Percentiles rank a stretch among this genome's conserved stretches.
Conservation (phyloP, 768 basidiomycete genomes). For the Suillus spraguei region DNA sequence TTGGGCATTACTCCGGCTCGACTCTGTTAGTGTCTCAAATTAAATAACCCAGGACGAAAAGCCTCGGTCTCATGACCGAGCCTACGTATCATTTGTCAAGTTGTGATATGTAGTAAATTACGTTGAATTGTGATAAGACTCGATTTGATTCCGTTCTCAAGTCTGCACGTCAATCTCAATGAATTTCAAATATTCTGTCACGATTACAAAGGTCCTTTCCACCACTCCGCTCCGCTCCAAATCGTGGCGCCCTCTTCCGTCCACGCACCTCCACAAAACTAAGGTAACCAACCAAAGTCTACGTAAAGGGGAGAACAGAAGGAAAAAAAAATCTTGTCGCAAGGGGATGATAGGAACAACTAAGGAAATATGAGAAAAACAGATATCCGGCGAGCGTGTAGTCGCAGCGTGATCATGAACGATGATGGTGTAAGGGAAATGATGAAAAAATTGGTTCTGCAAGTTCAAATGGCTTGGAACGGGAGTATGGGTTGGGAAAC, state of each 20-base stretch:
- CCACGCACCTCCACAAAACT: conserved; percentile 56
- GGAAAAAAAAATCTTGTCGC: conserved; percentile 49
- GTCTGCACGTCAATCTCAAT: no score
- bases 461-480: conserved; percentile 26
- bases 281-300: conserved; percentile 23
- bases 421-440: conserved; percentile 15
- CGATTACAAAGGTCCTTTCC: conserved; percentile 15
- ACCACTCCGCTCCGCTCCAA: conserved; percentile 22
- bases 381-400: conserved; percentile 20
- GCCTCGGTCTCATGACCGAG: conserved; percentile 1
- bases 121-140: conserved; percentile 1
- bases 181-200: conserved; percentile 5
- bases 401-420: conserved; percentile 21
- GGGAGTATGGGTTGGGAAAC: conserved; percentile 22
- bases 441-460: conserved; percentile 5
- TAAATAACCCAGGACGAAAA: conserved; percentile 15
- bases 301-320: conserved; percentile 63
- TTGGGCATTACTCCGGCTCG: not conserved
- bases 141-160: not conserved
- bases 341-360: conserved; percentile 22
- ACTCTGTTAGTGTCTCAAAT: conserved; percentile 7
- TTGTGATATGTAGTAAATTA: conserved; percentile 10
- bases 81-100: conserved; percentile 11
- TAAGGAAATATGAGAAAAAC: conserved; percentile 17
- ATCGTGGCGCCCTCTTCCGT: conserved; percentile 74